Evolutionary conservation across 257 asterid species (phyloP).

Genomic region (Pogostemon cablin): DNA sequence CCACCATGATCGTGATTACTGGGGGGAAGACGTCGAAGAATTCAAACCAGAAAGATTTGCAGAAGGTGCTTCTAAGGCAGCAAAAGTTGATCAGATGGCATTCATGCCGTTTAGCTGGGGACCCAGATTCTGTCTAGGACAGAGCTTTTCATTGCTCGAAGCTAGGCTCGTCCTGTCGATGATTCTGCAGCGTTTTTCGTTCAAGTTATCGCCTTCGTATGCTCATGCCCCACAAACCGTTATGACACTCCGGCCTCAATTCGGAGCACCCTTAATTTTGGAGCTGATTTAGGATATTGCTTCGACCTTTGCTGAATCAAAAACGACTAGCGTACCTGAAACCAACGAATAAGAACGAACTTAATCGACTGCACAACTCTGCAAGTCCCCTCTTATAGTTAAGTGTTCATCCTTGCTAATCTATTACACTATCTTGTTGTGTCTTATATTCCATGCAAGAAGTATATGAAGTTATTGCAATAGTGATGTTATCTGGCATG

Average conservation of each 20-base stretch:
- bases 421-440: not conserved
- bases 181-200: not conserved
- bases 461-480: not conserved
- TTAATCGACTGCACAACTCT: not conserved
- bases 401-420: not conserved
- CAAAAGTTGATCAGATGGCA: conserved; percentile 14
- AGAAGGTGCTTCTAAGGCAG: conserved; percentile 23
- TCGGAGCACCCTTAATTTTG: conserved; percentile 1
- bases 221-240: not conserved
- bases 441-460: not conserved
- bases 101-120: conserved; percentile 31
- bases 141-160: not conserved
- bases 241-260: conserved; percentile 1
- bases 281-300: not conserved
- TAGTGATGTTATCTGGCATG: not conserved
- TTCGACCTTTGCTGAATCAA: conserved; percentile 29
- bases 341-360: conserved; percentile 36
- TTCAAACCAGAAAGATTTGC: conserved; percentile 33
- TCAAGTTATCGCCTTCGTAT: not conserved
- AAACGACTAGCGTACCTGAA: conserved; percentile 31
- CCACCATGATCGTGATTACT: not conserved
- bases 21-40: conserved; percentile 32
- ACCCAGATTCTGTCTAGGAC: not conserved
- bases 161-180: not conserved
- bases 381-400: conserved; percentile 6